Evolutionary conservation across 495 filamentous ascomycete species (phyloP), one percentile per base, ranked within the genome.

Genomic region (Rhizodiscina lignyota): DNA sequence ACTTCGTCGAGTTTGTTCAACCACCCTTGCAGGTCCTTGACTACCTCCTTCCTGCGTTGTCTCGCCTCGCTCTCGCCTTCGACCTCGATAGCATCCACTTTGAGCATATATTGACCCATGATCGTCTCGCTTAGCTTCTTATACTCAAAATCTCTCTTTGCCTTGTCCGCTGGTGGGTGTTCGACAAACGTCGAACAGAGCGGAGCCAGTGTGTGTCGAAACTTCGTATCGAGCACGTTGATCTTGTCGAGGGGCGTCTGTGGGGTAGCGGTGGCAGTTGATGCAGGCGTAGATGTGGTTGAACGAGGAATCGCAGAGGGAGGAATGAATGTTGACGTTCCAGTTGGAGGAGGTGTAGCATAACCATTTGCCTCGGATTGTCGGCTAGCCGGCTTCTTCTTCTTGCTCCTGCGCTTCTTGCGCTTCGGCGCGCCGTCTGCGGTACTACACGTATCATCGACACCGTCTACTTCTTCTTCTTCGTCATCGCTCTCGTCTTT

Each of bases 111-210:
- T 51, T 94, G 81, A 34, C 72, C 66, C 63, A 96, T 59, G 36
- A 94, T 77, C 3, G 73, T 82, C 62, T 94, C 89, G 19, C 68
- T 75, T 22, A 94, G 49, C 51, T 71, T 79, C 54, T 78, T 75
- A 41, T 94, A 75, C 43, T 87, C 79, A 27, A 80, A 78, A 15
- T 72, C 71, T 27, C 72, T 63, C 58, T 77, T 76, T 54, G 79
- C 77, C 15, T 53, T 44, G 18, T 94, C 84, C 2, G 45, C 46
- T 0, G 89, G 89, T 11, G 87, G 76, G 15, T 63, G 47, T 0
- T 60, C 48, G 18, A 70, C 62, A 54, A 77, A 94, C 22, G 68
- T 52, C 0, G 70, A 56, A 42, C 75, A 82, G 6, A 72, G 55
- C 1, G 84, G 83, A 4, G 77, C 43, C 36, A 87, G 63, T 35